Conservation (phyloP, 2,329 filamentous ascomycete genomes). For the Penicillium frequentans region DNA sequence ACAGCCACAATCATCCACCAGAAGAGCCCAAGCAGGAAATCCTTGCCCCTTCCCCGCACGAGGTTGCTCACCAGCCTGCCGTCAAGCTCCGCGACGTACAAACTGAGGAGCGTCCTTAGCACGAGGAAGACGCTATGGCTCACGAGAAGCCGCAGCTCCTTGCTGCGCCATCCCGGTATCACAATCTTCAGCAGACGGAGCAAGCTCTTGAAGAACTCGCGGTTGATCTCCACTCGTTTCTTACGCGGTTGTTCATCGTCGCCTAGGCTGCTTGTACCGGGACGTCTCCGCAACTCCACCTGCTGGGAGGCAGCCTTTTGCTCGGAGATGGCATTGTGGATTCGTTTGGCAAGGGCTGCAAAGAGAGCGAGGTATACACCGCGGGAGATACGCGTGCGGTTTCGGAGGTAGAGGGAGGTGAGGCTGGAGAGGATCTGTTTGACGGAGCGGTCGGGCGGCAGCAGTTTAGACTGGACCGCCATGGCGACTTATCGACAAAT, state of each 20-base stretch:
- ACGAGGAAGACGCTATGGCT: conserved; percentile 95
- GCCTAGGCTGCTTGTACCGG: conserved; percentile 44
- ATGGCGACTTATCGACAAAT: conserved; percentile 47
- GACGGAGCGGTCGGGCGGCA: conserved; percentile 63
- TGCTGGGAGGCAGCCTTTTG: conserved; percentile 84
- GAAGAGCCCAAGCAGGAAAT: conserved; percentile 82
- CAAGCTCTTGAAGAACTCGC: conserved; percentile 79
- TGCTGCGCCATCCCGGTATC: conserved; percentile 84
- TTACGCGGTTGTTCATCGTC: conserved; percentile 53
- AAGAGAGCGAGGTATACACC: conserved; percentile 81
- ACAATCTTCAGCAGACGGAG: conserved; percentile 79
- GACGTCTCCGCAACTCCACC: conserved; percentile 58
- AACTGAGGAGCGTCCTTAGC: conserved; percentile 82
- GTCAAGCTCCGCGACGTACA: conserved; percentile 96
- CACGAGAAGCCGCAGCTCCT: conserved; percentile 79
- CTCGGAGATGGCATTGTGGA: conserved; percentile 87
- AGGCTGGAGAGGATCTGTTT: conserved; percentile 66
- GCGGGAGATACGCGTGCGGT: conserved; percentile 80
- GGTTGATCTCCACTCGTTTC: conserved; percentile 81
- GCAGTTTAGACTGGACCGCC: conserved; percentile 74
- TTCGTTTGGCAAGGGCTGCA: conserved; percentile 77
- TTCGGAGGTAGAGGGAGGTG: conserved; percentile 70
- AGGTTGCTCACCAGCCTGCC: conserved; percentile 88
- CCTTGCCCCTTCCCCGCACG: conserved; percentile 85
- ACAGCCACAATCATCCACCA: conserved; percentile 99